These are phyloP conservation scores for Fusarium pininemorale DNA, from an alignment of 2,329 filamentous ascomycete species.

Conservation along the genomic window DNA sequence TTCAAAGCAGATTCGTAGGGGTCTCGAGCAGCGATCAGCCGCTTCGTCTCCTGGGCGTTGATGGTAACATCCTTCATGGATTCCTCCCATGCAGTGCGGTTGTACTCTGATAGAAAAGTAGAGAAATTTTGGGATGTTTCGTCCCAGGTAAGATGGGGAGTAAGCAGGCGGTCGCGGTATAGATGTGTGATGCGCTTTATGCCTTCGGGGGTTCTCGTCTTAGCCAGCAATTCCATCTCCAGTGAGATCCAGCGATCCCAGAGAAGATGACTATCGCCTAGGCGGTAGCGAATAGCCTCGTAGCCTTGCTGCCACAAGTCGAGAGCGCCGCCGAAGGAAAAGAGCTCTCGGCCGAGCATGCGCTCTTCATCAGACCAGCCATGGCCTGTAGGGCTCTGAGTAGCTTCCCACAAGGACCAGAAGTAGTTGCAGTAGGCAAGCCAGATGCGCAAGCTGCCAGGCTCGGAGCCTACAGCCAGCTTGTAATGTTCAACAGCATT, in stretches of 20 bases:
- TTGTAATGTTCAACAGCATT: slow-evolving; percentile 77
- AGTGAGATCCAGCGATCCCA: slow-evolving; percentile 83
- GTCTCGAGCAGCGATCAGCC: slow-evolving; percentile 69
- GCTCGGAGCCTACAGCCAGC: slow-evolving; percentile 74
- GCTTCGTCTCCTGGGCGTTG: slow-evolving; percentile 70
- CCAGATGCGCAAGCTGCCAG: slow-evolving; percentile 79
- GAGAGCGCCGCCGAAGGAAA: slow-evolving; percentile 72
- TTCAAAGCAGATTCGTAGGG: slow-evolving; percentile 73
- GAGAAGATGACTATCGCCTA: slow-evolving; percentile 79
- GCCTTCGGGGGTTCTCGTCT: slow-evolving; percentile 62
- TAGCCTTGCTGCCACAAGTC: slow-evolving; percentile 78
- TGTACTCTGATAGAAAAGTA: slow-evolving; percentile 76
- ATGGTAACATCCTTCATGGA: slow-evolving; percentile 76
- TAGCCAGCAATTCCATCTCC: slow-evolving; percentile 72
- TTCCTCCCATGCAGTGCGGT: slow-evolving; percentile 74
- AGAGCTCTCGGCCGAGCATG: slow-evolving; percentile 74
- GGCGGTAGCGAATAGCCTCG: slow-evolving; percentile 75
- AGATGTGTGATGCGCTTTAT: slow-evolving; percentile 73
- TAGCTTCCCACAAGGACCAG: slow-evolving; percentile 73
- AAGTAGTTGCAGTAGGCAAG: slow-evolving; percentile 82
- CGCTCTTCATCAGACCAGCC: slow-evolving; percentile 74
- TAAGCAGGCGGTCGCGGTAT: slow-evolving; percentile 74
- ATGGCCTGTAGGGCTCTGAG: slow-evolving; percentile 61
- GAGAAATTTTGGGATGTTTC: slow-evolving; percentile 80
- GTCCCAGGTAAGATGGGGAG: slow-evolving; percentile 80